Evolutionary conservation across 768 basidiomycete species (phyloP), one percentile per base, ranked within the genome.

Genomic region (Kwoniella dejecticola): DNA sequence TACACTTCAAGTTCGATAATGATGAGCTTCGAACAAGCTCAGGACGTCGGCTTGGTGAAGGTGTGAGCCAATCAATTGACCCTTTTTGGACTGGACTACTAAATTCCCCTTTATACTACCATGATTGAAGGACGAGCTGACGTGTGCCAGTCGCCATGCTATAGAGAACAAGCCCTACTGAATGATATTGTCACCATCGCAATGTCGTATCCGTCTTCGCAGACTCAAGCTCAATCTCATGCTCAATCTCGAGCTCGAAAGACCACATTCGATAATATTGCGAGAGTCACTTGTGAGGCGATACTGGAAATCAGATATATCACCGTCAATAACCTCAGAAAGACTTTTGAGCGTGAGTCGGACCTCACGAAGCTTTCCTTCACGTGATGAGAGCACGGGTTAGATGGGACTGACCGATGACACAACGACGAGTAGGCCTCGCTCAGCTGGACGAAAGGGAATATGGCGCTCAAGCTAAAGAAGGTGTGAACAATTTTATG

Each of bases 281-380:
- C 44, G 11, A 44, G 42, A 24, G 17, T 45, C 13, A 29, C 55
- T 45, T 57, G 55, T 47, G 38, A 26, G 15, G 42, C 45, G 12
- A 29, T 55, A 15, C 12, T 47, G 17, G 42, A 46, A 21, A 44
- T 57, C n/a, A 44, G 44, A 15, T 57, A 47, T 57, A 27, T 33
- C 8, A 57, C 30, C 3, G 6, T 57, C 33, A 29, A 15, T 17
- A 45, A 27, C 30, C 21, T 57, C 3, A 27, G 44, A 13, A 57
- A 57, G 29, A 17, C 55, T 6, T 57, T 46, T 57, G 45, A 57
- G 11, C 55, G 55, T 57, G 55, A 57, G 55, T 46, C n/a, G n/a
- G n/a, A n/a, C 15, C 15, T 36, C 15, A 36, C 7, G 7, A 7
- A 36, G 15, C 15, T 36, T 36, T 7, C 33, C 7, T 36, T 36